Base-by-base conservation (phyloP, 192 early-diverging fungal genomes). In the Coemansia sp. region DNA sequence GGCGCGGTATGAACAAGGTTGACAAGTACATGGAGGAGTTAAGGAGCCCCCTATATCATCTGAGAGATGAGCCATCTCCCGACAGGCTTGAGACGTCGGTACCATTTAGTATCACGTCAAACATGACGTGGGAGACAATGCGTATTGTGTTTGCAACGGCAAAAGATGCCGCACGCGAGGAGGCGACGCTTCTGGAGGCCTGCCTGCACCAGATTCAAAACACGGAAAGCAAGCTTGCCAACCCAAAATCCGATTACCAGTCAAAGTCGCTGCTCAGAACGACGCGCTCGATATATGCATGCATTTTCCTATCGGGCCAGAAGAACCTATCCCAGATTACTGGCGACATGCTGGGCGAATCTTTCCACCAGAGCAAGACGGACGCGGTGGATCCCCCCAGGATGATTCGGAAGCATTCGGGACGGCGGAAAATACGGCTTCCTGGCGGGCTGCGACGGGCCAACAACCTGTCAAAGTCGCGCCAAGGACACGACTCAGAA, bases 51-150 rank as follows among this genome's bases (percentile, higher is more conserved):
- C 31, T 25, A 0, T 59, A 51, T 21, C 53, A 71, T 31, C 18
- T 64, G 38, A 30, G 53, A 12, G 11, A 25, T 11, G 22, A 37
- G 10, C 26, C 26, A 5, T 40, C 33, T 1, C 30, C 14, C 19
- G 48, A 49, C 18, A 56, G 41, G 12, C 33, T 60, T 7, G 56
- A 54, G 5, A 56, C 67, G 3, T 34, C 60, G 9, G 64, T 53
- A 2, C 67, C 67, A 7, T 64, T 71, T 26, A 56, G 32, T 41
- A 56, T 59, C 17, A 64, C 54, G 7, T 71, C 67, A 1, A 60
- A 60, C 17, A 52, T 60, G 3, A 30, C 41, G 13, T 71, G 67
- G 67, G 40, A 51, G 11, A 64, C 56, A 2, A 52, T 60, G 56
- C 60, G 61, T 23, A n/a, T 38, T 11, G 52, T 71, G 10, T 60